Percentiles rank a stretch among this genome's conserved stretches.
These are phyloP conservation scores for Hippophae gyantsensis DNA, from an alignment of 306 rosid species.

Conservation along the genomic window DNA sequence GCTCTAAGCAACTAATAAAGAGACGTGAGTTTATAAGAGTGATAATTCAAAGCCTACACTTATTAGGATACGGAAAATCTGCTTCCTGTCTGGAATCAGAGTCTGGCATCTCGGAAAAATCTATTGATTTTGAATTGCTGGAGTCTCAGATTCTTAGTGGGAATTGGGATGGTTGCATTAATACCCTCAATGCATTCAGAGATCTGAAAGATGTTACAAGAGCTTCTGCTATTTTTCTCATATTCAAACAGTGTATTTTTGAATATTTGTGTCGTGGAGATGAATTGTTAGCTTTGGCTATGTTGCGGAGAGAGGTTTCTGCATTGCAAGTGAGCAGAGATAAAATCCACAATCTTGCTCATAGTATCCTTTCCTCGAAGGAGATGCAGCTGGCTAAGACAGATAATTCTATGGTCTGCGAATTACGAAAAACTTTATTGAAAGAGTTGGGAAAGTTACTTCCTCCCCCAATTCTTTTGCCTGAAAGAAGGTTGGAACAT, in stretches of 20 bases:
- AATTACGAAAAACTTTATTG: conserved; percentile 36
- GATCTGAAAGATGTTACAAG: conserved; percentile 47
- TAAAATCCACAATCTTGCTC: conserved; percentile 54
- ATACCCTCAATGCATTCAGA: conserved; percentile 33
- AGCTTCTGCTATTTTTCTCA: conserved; percentile 57
- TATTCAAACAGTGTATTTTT: conserved; percentile 48
- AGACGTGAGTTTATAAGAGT: conserved; percentile 62
- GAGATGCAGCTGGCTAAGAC: conserved; percentile 29
- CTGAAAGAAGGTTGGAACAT: conserved; percentile 63
- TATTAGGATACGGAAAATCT: conserved; percentile 53
- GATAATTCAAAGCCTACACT: conserved; percentile 56
- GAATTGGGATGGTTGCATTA: conserved; percentile 51
- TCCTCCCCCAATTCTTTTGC: conserved; percentile 52
- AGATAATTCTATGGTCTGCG: conserved; percentile 26
- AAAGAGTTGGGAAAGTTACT: conserved; percentile 55
- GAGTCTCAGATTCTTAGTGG: conserved; percentile 51
- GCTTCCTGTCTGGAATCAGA: conserved; percentile 67
- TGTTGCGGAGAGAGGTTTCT: conserved; percentile 53
- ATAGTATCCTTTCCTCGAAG: conserved; percentile 32
- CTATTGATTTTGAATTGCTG: conserved; percentile 41
- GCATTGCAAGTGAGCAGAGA: conserved; percentile 35
- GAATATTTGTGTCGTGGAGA: conserved; percentile 58
- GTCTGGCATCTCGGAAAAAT: conserved; percentile 56
- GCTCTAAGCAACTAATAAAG: conserved; percentile 48
- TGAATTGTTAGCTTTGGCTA: conserved; percentile 46